Evolutionary conservation across 805 yeast genomes (phyloP), one percentile per base, ranked within the genome.

Genomic region (Starmerella scarabaei): DNA sequence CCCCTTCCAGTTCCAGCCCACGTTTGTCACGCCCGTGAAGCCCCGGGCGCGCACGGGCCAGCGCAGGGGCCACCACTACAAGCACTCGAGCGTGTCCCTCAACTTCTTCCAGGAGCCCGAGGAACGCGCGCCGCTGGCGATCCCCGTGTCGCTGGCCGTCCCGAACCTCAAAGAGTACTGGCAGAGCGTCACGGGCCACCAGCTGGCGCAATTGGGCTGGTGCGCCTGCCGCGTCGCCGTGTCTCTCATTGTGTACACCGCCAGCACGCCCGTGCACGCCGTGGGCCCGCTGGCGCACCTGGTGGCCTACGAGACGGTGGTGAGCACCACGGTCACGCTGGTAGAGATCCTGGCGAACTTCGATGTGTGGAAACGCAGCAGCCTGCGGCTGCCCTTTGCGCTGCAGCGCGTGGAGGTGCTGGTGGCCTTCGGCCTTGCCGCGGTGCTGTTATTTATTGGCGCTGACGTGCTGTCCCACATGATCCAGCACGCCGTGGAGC

Each of bases 81-180:
- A 88, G 57, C 97, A 88, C 59, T 85, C 96, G 3, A 85, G 95
- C 7, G 94, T 88, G 5, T 84, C 94, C 4, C 80, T 88, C 91
- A 86, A 88, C 58, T 71, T 88, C 57, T 88, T 91, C 57, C 94
- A 83, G 59, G 96, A 88, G 54, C 94, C 96, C 1, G 80, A 85
- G 14, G 73, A 67, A 30, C 67, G 77, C 28, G 76, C 80, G 4
- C 80, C 85, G 1, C 61, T 66, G 27, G 66, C 73, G 31, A 62
- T 76, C 15, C 82, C 85, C 0, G 71, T 70, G 27, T 69, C 70
- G 51, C 70, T 77, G 48, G 82, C 85, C 15, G 75, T 85, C 7
- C 95, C 95, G 1, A 77, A 67, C 31, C 53, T 70, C 14, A 55
- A 56, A 14, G 95, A 88, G 56, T 68, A 82, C 37, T 47, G 72